A percentile compares a stretch with the other conserved stretches of the same genome.
These are phyloP conservation scores for Nannizziopsis arthrosporioides DNA, from an alignment of 2,329 filamentous ascomycete genomes.

Conservation along the genomic window DNA sequence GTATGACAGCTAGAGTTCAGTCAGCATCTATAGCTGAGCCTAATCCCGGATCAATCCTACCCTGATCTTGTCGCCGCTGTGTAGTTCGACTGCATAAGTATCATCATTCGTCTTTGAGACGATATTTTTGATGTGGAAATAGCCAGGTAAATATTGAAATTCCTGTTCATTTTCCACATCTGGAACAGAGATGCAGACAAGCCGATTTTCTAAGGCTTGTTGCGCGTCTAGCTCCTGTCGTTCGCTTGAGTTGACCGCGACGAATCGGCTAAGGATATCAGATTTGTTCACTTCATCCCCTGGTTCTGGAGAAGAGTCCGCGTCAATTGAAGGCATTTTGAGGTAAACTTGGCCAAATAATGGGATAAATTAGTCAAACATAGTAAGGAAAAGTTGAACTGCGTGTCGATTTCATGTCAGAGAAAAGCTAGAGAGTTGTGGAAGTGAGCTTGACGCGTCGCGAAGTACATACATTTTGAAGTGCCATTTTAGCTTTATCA, in stretches of 20 bases:
- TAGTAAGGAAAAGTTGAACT: too few species aligned
- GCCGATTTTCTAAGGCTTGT: neutral
- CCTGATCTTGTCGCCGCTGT: conserved; percentile 13
- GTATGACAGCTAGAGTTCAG: conserved; percentile 4
- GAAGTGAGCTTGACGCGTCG: too few species aligned
- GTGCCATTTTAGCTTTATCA: too few species aligned
- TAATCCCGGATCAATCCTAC: conserved; percentile 2
- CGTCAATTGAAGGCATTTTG: too few species aligned
- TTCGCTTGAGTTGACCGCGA: conserved; percentile 7
- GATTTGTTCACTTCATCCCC: neutral
- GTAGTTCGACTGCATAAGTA: conserved; percentile 8
- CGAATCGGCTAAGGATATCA: conserved; percentile 14
- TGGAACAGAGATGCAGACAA: conserved; percentile 11
- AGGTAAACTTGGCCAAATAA: too few species aligned
- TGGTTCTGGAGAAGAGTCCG: too few species aligned
- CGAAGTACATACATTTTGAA: too few species aligned
- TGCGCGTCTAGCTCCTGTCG: neutral
- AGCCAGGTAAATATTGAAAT: conserved; percentile 13
- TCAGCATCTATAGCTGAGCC: conserved; percentile 1
- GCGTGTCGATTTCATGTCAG: too few species aligned
- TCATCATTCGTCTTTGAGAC: conserved; percentile 9
- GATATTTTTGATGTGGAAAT: conserved; percentile 13
- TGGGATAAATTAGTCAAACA: too few species aligned
- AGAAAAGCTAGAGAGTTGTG: too few species aligned
- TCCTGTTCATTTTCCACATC: conserved; percentile 16